Evolutionary conservation across 306 rosid species (phyloP).

Genomic region (Dicorynia guianensis): DNA sequence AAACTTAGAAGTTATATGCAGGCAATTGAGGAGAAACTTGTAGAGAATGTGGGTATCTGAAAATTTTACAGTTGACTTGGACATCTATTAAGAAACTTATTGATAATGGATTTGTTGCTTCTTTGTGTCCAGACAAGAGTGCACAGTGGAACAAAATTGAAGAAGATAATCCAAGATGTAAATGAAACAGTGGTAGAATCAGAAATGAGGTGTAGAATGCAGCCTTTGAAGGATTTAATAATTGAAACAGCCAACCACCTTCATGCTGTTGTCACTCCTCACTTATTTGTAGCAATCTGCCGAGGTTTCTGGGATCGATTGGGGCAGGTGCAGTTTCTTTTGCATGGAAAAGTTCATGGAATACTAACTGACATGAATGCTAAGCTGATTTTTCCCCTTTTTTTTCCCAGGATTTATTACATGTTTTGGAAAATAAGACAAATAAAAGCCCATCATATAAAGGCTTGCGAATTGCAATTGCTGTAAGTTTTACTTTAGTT

Average conservation of each 20-base stretch:
- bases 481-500: constrained; percentile 37
- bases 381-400: neutral
- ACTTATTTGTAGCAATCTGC: constrained; percentile 43
- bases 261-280: constrained; percentile 37
- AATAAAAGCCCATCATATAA: constrained; percentile 39
- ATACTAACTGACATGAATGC: neutral
- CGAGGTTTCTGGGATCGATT: constrained; percentile 44
- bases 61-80: neutral
- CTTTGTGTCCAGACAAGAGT: constrained; percentile 39
- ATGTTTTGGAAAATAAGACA: constrained; percentile 38
- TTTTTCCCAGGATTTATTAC: constrained; percentile 37
- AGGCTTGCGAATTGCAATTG: constrained; percentile 41
- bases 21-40: constrained; percentile 47
- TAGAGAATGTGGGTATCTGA: constrained; percentile 40
- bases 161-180: constrained; percentile 41
- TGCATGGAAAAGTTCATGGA: neutral
- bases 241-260: constrained; percentile 32
- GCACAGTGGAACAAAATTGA: constrained; percentile 45
- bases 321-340: constrained; percentile 41
- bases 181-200: constrained; percentile 35
- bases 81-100: neutral
- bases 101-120: neutral
- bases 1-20: constrained; percentile 45
- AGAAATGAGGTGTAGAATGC: constrained; percentile 37
- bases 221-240: constrained; percentile 42